Evolutionary conservation across 768 basidiomycete species (phyloP), one percentile per base, ranked within the genome.

Genomic region (Gloeophyllum trabeum): DNA sequence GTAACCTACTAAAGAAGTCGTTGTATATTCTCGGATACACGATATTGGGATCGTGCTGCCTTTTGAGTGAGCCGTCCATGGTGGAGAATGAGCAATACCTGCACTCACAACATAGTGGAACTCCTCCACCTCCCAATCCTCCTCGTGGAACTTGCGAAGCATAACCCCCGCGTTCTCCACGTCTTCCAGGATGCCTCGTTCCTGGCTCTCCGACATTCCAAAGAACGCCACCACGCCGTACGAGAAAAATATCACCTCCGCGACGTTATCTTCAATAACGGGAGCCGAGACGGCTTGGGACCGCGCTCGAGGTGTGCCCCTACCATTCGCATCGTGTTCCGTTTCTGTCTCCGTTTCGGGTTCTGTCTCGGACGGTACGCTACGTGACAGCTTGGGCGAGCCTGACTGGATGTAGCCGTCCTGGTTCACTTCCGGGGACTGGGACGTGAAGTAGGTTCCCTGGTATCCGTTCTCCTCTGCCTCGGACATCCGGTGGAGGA

Each of bases 221-320:
- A 92, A 92, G 60, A 96, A 96, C 1, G 96, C 92, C 0, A 76
- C 78, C 1, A 96, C 93, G 14, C 93, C 93, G 55, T 94, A 88
- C 25, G 79, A 74, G 45, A 90, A 88, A 57, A 88, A 86, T 5
- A 89, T 69, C 0, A 71, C 81, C 53, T 89, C 85, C 0, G 78
- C 85, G 25, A 81, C 66, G 13, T 75, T 70, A 6, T 75, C 72
- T 32, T 32, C 16, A 32, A 10, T 32, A 32, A 32, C 28, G 28
- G 16, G 16, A 16, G 28, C 28, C 28, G 28, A 32, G 16, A 32
- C 10, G 16, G 16, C 16, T 10, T 32, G 28, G 16, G 28, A 10
- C 28, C 22, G 32, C 35, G 16, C 16, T 28, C 41, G 28, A 2
- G 53, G 25, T 2, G 46, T 26, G 20, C 20, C 40, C 39, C 30